Conservation (phyloP, 805 yeast species). For the Wickerhamia fluorescens region DNA sequence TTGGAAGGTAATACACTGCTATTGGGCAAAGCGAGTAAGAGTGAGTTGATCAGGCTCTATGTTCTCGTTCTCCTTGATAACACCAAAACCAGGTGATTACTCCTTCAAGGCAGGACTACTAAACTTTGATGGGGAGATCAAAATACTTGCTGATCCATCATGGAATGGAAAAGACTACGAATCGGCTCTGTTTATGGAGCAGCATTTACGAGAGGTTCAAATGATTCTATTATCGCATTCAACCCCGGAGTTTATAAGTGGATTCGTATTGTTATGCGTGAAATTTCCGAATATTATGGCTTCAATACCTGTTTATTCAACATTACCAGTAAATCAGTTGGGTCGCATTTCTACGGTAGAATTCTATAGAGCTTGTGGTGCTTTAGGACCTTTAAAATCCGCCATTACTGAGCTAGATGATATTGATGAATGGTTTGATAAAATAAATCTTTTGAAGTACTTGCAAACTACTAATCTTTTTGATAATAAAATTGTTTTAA, state of each 20-base stretch:
- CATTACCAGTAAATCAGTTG: slow-evolving; percentile 81
- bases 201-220: slow-evolving; percentile 42
- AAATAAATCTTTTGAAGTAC: slow-evolving; percentile 61
- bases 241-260: slow-evolving; percentile 71
- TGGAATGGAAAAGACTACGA: slow-evolving; percentile 52
- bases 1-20: too few relatives aligned
- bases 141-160: slow-evolving; percentile 63
- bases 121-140: slow-evolving; percentile 47
- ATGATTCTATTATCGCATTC: slow-evolving; percentile 82
- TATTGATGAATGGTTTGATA: slow-evolving; percentile 75
- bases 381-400: slow-evolving; percentile 62
- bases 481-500: slow-evolving; percentile 58
- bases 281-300: slow-evolving; percentile 50
- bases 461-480: slow-evolving; percentile 65
- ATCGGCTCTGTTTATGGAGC: slow-evolving; percentile 27
- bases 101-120: slow-evolving; percentile 43
- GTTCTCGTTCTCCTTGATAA: slow-evolving; percentile 32
- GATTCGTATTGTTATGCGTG: slow-evolving; percentile 59
- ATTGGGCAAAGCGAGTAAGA: too few relatives aligned
- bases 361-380: slow-evolving; percentile 61
- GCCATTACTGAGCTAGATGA: slow-evolving; percentile 61
- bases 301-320: slow-evolving; percentile 72
- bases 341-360: slow-evolving; percentile 87
- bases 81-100: slow-evolving; percentile 19
- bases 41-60: too few relatives aligned